Evolutionary conservation across 176 grass and related monocot genomes (phyloP).

Genomic region (Triticum urartu): DNA sequence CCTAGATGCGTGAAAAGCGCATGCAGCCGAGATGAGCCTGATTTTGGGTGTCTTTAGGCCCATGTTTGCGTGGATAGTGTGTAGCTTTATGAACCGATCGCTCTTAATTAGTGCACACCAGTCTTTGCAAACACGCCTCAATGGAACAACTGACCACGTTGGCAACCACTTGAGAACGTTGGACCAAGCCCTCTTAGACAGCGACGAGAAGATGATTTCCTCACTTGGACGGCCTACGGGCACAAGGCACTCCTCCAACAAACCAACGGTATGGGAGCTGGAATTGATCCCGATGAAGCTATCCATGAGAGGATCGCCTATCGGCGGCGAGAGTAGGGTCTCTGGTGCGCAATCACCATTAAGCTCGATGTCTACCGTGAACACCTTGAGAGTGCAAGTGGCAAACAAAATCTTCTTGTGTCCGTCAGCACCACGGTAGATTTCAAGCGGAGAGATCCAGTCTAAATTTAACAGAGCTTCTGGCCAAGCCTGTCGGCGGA

Average conservation of each 20-base stretch:
- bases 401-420: background rate
- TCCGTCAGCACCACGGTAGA: background rate
- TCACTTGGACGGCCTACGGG: background rate
- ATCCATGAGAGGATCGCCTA: no score
- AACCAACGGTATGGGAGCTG: background rate
- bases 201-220: background rate
- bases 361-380: background rate
- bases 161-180: background rate
- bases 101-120: conserved; percentile 1
- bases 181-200: background rate
- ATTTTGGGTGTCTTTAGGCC: no score
- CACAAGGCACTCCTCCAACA: conserved; percentile 9
- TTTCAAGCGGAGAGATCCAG: background rate
- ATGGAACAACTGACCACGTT: background rate
- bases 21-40: no score
- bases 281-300: no score
- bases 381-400: background rate
- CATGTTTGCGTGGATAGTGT: background rate
- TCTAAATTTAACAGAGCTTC: background rate
- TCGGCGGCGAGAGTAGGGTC: background rate
- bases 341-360: background rate
- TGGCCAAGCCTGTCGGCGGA: background rate
- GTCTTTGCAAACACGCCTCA: background rate
- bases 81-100: background rate
- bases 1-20: no score